Base-by-base conservation (phyloP, 1,139 yeast genomes). In the Blastobotrys elegans region DNA sequence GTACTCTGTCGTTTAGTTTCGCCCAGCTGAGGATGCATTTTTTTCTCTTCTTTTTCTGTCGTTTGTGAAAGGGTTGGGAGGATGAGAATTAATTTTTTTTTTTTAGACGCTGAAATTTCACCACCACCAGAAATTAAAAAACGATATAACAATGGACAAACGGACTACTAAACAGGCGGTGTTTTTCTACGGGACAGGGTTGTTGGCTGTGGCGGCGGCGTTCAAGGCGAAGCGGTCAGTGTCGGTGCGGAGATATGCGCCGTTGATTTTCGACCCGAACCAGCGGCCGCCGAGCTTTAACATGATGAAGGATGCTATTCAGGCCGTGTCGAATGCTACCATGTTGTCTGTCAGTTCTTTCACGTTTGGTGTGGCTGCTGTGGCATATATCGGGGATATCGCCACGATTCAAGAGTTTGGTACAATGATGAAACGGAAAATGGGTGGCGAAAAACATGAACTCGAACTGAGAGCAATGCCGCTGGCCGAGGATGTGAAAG, bases 211-310 rank as follows among this genome's bases (percentile, higher is more conserved):
- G 45, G 69, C 82, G 46, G 80, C 90, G 8, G 80, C 92, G 24
- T 71, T 95, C 56, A 65, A 84, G 39, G 90, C 95, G 14, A 79
- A 82, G 65, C 75, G 84, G 60, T 83, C 94, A 17, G 82, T 92
- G 1, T 71, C 82, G 29, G 70, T 83, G 18, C 74, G 96, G 56
- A 82, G 84, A 64, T 88, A 82, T 68, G 72, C 59, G 75, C 97
- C 97, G 6, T 76, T 77, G 22, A 73, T 82, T 57, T 90, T 87
- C 65, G 89, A 87, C 59, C 89, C 92, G 13, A 90, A 90, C 66
- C 92, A 89, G 60, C 76, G 80, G 42, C 95, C 95, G 1, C 96
- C 96, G 2, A 75, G 82, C 41, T 85, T 84, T 62, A 84, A 84
- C 44, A 80, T 84, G 64, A 80, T 87, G 51, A 76, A 80, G 44